These are phyloP conservation scores for Alternaria alternata DNA, from an alignment of 2,329 filamentous ascomycete species.

Conservation along the genomic window DNA sequence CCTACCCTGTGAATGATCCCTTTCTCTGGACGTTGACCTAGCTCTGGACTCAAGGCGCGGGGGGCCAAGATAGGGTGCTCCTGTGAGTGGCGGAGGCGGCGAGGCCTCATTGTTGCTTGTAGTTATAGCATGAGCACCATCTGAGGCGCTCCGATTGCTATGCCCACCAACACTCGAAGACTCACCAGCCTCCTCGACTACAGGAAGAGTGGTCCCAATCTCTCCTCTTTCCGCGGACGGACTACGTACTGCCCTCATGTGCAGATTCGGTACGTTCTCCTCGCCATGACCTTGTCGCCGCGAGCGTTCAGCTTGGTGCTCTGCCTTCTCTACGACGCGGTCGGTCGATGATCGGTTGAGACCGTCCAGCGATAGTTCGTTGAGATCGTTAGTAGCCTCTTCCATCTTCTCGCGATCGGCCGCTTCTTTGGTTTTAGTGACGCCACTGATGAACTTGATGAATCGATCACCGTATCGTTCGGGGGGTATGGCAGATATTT, in stretches of 20 bases:
- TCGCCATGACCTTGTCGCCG: slow-evolving; percentile 57
- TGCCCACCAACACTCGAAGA: slow-evolving; percentile 70
- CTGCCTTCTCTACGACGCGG: slow-evolving; percentile 65
- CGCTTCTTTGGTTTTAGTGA: slow-evolving; percentile 90
- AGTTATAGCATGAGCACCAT: slow-evolving; percentile 17
- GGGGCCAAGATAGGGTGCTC: slow-evolving; percentile 21
- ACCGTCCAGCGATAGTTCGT: slow-evolving; percentile 51
- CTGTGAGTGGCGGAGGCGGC: slow-evolving; percentile 34
- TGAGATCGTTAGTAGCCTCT: slow-evolving; percentile 38
- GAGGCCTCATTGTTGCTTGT: slow-evolving; percentile 11
- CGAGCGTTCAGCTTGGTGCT: slow-evolving; percentile 69
- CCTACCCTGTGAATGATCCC: slow-evolving; percentile 40
- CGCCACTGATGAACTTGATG: slow-evolving; percentile 86
- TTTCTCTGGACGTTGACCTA: slow-evolving; percentile 25
- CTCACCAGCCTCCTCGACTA: slow-evolving; percentile 91
- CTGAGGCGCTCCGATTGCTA: slow-evolving; percentile 55
- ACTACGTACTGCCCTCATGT: slow-evolving; percentile 65
- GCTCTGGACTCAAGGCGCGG: slow-evolving; percentile 20
- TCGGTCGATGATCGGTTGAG: slow-evolving; percentile 57
- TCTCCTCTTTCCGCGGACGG: slow-evolving; percentile 65
- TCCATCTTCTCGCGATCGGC: slow-evolving; percentile 65
- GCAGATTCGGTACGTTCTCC: slow-evolving; percentile 69
- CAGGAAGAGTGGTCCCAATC: slow-evolving; percentile 70
- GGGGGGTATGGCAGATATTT: slow-evolving; percentile 93
- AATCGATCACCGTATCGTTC: slow-evolving; percentile 93